Evolutionary conservation across 2,329 filamentous ascomycete genomes (phyloP), one percentile per base, ranked within the genome.

Genomic region (Botrytis porri): DNA sequence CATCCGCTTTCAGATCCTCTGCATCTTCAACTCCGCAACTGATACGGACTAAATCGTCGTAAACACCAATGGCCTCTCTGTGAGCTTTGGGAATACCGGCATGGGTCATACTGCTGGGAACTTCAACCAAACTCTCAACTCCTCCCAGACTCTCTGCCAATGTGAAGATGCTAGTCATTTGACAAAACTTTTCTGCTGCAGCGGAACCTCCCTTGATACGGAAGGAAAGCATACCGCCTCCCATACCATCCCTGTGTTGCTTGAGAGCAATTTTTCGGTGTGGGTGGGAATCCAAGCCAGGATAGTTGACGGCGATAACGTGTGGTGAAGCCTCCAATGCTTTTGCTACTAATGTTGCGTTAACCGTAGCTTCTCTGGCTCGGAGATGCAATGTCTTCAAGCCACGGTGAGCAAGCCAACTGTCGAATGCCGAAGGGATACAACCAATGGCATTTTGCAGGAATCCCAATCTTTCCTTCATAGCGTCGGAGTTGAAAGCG

Each of bases 221-320:
- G 90, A 99, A 99, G 73, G 92, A 95, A 61, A 99, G 89, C 96
- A 99, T 99, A 75, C 96, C 96, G 78, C 96, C 96, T 74, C 96
- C 96, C 88, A 98, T 92, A 75, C 92, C 96, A 78, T 97, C 88
- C 77, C 96, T 93, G 85, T 99, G 96, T 85, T 99, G 96, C 84
- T 93, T 94, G 80, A 91, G 82, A 32, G 95, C 94, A 79, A 99
- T 94, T 76, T 87, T 86, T 78, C 94, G 91, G 81, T 98, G 94
- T 10, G 92, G 92, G 84, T 98, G 95, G 16, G 93, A 95, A 76
- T 91, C 87, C 9, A 98, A 88, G 41, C 96, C 96, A 1, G 96
- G 96, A 84, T 99, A 99, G 86, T 98, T 97, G 83, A 99, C 95
- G 22, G 92, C 87, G 79, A 97, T 87, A 81, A 98, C 94, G 80